These are phyloP conservation scores for Paecilomyces dactylethromorphus DNA, from an alignment of 2,329 filamentous ascomycete genomes.

Conservation along the genomic window DNA sequence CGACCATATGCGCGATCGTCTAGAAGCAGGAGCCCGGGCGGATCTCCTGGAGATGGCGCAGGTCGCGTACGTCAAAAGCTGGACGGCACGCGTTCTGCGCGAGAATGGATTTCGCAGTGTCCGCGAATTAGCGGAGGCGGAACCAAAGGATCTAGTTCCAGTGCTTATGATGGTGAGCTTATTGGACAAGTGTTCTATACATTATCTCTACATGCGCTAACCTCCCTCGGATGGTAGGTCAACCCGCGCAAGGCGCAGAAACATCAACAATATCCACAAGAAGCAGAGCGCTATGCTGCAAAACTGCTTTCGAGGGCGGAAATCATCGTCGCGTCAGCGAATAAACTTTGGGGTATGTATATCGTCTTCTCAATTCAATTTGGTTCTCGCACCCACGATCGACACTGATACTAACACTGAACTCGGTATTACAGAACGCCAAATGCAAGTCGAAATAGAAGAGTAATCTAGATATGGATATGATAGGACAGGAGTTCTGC, in stretches of 20 bases:
- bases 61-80: constrained; percentile 69
- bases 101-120: constrained; percentile 69
- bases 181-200: not conserved
- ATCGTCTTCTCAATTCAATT: not conserved
- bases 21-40: constrained; percentile 64
- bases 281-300: constrained; percentile 55
- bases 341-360: constrained; percentile 55
- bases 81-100: constrained; percentile 67
- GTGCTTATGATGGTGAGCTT: constrained; percentile 60
- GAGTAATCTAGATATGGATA: constrained; percentile 12
- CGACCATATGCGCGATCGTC: constrained; percentile 68
- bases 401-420: constrained; percentile 3
- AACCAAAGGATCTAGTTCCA: constrained; percentile 61
- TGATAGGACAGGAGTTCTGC: not conserved
- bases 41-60: constrained; percentile 66
- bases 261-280: constrained; percentile 48
- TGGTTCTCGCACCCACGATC: not conserved
- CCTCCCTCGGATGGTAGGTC: constrained; percentile 38
- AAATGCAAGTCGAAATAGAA: constrained; percentile 30
- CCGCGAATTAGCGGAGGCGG: constrained; percentile 61
- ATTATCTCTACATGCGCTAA: constrained; percentile 3
- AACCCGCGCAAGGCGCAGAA: constrained; percentile 55
- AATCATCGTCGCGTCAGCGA: constrained; percentile 62
- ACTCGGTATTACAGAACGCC: constrained; percentile 20
- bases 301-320: constrained; percentile 62